A percentile compares a stretch with the other conserved stretches of the same genome.
Conservation (phyloP, 2,329 filamentous ascomycete genomes). For the Verticillium dahliae region DNA sequence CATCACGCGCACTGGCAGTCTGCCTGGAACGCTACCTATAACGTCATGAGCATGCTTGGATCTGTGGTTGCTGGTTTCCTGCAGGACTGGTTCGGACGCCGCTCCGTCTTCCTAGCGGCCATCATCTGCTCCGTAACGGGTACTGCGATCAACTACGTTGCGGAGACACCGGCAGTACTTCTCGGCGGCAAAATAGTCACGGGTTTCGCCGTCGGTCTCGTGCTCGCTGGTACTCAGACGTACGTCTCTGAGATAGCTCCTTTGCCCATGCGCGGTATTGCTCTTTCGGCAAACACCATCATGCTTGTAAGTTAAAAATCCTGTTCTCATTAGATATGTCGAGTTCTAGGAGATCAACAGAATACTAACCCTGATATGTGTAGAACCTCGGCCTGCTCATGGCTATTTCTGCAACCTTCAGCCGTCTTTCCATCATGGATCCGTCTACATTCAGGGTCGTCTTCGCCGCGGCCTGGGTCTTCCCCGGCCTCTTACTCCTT, state of each 20-base stretch:
- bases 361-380: neutral
- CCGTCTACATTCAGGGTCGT: conserved; percentile 9
- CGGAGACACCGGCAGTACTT: conserved; percentile 9
- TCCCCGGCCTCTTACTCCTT: conserved; percentile 6
- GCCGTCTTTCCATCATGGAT: conserved; percentile 12
- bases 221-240: conserved; percentile 12
- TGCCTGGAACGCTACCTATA: conserved; percentile 15
- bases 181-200: conserved; percentile 15
- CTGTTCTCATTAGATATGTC: neutral
- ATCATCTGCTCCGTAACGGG: conserved; percentile 8
- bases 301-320: neutral
- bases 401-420: conserved; percentile 9
- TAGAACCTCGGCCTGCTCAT: conserved; percentile 12
- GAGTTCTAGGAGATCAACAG: neutral
- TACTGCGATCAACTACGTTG: conserved; percentile 12
- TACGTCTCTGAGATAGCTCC: conserved; percentile 11
- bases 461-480: conserved; percentile 8
- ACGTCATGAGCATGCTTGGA: conserved; percentile 14
- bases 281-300: conserved; percentile 7
- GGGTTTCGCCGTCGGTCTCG: conserved; percentile 12
- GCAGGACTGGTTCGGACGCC: conserved; percentile 14
- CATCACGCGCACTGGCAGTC: conserved; percentile 16
- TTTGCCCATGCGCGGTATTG: conserved; percentile 11
- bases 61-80: conserved; percentile 10
- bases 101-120: conserved; percentile 7